Evolutionary conservation across 2,329 filamentous ascomycete species (phyloP), one percentile per base, ranked within the genome.

Genomic region (Myotisia sp.): DNA sequence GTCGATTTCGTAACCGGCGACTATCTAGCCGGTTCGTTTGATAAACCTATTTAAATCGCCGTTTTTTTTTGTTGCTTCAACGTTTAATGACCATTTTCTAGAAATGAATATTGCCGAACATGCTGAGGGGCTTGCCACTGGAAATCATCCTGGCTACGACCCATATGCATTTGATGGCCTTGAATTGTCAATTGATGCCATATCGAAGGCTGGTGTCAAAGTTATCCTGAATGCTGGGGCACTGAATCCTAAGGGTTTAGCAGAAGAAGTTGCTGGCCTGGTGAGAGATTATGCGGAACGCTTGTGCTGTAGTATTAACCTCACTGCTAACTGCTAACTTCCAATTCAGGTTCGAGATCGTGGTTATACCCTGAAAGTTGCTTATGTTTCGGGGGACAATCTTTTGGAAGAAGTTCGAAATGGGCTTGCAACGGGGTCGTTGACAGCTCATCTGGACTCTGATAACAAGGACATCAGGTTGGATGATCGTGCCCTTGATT

Each of bases 191-290:
- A 56, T 72, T 3, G 51, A 63, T 3, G 46, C 66, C 4, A 54
- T 68, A 40, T 50, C 58, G 2, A 51, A 63, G 31, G 63, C 68
- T 39, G 46, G 56, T 0, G 72, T 73, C 51, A 70, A 68, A 39
- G 55, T 74, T 8, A 56, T 71, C 22, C 55, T 71, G 36, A 73
- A 74, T 42, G 70, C 70, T 2, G 71, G 71, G 1, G 67, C 63
- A 2, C 56, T 68, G 10, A 68, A 74, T 37, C 71, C 71, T 0
- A 57, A 58, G 37, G 67, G 62, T 0, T 44, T 75, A 10, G 66
- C 70, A 2, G 44, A 63, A 33, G 60, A 63, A 37, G 54, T 63
- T 0, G 48, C 57, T 3, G 46, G 56, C 12, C 40, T 69, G 39
- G 56, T 59, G 23, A 42, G 42, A 44, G n/a, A n/a, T n/a, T n/a